Evolutionary conservation across 1,284 basidiomycete genomes (phyloP).

Genomic region (Cerioporus squamosus): DNA sequence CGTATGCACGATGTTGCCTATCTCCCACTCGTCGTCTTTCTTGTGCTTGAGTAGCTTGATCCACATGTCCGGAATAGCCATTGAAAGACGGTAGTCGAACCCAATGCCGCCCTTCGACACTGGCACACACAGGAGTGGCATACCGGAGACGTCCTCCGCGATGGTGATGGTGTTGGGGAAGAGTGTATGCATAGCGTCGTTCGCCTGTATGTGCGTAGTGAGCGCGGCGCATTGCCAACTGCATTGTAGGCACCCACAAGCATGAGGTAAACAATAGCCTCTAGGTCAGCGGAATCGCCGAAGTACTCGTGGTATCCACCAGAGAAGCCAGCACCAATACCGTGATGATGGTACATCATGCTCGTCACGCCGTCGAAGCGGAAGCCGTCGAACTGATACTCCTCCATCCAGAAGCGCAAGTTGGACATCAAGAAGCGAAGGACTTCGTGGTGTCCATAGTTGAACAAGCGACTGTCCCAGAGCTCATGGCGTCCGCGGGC

Average conservation of each 20-base stretch:
- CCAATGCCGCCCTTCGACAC: conserved; percentile 88
- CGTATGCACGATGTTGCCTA: conserved; percentile 88
- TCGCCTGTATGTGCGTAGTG: conserved; percentile 63
- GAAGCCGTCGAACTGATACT: conserved; percentile 97
- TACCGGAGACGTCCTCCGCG: conserved; percentile 97
- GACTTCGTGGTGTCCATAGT: conserved; percentile 95
- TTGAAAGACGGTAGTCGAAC: conserved; percentile 96
- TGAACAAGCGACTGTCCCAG: conserved; percentile 97
- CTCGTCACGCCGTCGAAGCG: conserved; percentile 98
- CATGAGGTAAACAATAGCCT: conserved; percentile 96
- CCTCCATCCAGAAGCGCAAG: conserved; percentile 93
- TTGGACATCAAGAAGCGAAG: conserved; percentile 95
- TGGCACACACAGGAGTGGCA: conserved; percentile 92
- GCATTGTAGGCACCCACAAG: conserved; percentile 61
- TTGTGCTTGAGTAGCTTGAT: conserved; percentile 98
- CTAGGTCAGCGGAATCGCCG: conserved; percentile 82
- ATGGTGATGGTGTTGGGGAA: conserved; percentile 89
- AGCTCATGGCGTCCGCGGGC: conserved; percentile 90
- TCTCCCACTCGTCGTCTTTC: conserved; percentile 87
- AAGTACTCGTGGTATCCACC: conserved; percentile 99
- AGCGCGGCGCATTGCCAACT: background rate
- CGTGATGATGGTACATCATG: conserved; percentile 99
- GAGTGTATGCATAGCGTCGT: conserved; percentile 84
- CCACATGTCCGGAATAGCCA: conserved; percentile 99
- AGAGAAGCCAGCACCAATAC: conserved; percentile 96